Conservation (phyloP, 2,329 filamentous ascomycete genomes). For the Lojkania enalia region DNA sequence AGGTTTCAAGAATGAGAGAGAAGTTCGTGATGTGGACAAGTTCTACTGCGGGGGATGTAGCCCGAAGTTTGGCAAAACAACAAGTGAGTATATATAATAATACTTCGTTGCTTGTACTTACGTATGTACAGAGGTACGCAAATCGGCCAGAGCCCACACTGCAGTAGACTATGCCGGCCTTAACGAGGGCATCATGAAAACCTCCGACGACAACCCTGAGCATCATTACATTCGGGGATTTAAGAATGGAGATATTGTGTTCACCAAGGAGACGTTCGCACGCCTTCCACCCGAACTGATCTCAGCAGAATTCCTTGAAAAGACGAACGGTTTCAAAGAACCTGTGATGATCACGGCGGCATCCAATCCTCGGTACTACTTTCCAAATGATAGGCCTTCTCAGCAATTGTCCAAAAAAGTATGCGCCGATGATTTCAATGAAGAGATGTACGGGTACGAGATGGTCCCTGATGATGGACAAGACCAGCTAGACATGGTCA, state of each 20-base stretch:
- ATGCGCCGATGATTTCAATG: constrained; percentile 24
- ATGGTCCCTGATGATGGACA: constrained; percentile 62
- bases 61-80: constrained; percentile 63
- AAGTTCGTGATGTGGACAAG: constrained; percentile 68
- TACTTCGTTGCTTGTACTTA: constrained; percentile 22
- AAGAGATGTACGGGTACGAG: constrained; percentile 53
- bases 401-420: too few relatives aligned
- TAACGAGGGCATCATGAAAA: constrained; percentile 67
- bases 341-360: constrained; percentile 68
- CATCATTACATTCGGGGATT: constrained; percentile 71
- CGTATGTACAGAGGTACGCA: constrained; percentile 57
- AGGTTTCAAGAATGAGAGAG: constrained; percentile 65
- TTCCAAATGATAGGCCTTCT: not conserved
- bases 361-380: constrained; percentile 56
- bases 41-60: constrained; percentile 66
- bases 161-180: constrained; percentile 70
- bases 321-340: constrained; percentile 64
- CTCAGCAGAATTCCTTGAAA: constrained; percentile 66
- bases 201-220: constrained; percentile 64
- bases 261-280: constrained; percentile 64
- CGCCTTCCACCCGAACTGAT: constrained; percentile 66
- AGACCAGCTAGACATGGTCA: constrained; percentile 69
- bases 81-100: constrained; percentile 48
- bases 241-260: constrained; percentile 65
- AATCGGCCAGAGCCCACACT: constrained; percentile 66